A percentile compares a stretch with the other conserved stretches of the same genome.
phyloP scores from a whole-genome alignment of 805 yeast species.

The Metschnikowia kofuensis region DNA sequence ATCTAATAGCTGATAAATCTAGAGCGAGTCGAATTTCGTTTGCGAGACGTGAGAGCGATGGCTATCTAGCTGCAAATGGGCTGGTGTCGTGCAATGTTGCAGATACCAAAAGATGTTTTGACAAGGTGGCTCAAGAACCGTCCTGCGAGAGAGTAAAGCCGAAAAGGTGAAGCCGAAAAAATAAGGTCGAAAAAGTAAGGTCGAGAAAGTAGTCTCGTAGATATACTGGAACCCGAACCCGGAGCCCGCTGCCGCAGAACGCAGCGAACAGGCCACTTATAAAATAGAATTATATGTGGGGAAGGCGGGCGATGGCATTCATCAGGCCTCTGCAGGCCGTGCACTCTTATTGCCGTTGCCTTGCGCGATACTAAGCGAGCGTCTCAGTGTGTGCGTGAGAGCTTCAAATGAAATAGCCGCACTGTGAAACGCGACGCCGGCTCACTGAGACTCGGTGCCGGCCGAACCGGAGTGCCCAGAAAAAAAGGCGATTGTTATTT shows the following conservation, averaged over 20 bases:
- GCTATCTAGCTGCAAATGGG: not conserved
- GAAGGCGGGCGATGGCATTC: conserved; percentile 8
- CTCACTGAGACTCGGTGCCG: conserved; percentile 8
- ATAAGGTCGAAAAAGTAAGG: no score
- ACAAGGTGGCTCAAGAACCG: not conserved
- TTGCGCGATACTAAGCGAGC: conserved; percentile 6
- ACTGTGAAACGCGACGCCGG: not conserved
- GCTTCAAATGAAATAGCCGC: not conserved
- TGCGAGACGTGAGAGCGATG: not conserved
- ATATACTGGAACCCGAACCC: not conserved
- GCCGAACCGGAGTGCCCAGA: conserved; percentile 5
- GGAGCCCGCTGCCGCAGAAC: not conserved
- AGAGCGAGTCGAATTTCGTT: not conserved
- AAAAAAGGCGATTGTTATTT: not conserved
- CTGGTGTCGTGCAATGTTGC: not conserved
- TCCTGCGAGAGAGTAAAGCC: not conserved
- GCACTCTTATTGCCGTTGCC: conserved; percentile 1
- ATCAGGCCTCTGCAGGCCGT: not conserved
- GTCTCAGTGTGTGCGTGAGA: not conserved
- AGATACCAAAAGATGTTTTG: not conserved
- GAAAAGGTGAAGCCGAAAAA: no score
- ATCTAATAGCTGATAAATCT: not conserved
- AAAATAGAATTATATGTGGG: conserved; percentile 7
- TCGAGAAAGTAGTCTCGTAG: not conserved
- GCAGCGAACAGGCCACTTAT: conserved; percentile 5